A percentile compares a stretch with the other conserved stretches of the same genome.
Conservation (phyloP, 495 filamentous ascomycete species). For the Oidiodendron maius region DNA sequence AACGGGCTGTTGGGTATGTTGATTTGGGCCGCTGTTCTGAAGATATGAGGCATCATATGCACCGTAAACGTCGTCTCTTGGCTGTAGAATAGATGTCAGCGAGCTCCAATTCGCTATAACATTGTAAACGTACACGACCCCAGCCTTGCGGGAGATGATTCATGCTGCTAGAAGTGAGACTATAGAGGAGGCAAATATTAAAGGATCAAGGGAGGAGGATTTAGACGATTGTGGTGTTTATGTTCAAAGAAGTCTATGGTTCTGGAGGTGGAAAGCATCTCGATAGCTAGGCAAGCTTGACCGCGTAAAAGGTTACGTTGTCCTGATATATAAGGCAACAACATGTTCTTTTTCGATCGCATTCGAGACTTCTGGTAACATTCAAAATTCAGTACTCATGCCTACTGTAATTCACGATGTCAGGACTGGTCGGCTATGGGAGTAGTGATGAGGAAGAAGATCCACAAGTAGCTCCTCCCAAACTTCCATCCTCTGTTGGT, state of each 20-base stretch:
- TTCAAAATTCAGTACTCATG: not conserved
- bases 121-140: slow-evolving; percentile 67
- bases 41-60: slow-evolving; percentile 84
- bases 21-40: slow-evolving; percentile 53
- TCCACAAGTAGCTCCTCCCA: not conserved
- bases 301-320: not conserved
- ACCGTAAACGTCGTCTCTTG: slow-evolving; percentile 72
- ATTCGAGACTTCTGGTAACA: not conserved
- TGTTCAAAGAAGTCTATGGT: too few species aligned
- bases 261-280: too few species aligned
- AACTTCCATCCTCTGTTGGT: not conserved
- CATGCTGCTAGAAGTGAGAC: slow-evolving; percentile 59
- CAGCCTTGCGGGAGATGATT: slow-evolving; percentile 94
- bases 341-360: too few species aligned
- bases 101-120: slow-evolving; percentile 23
- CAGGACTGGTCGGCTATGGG: slow-evolving; percentile 62
- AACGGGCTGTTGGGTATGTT: slow-evolving; percentile 83
- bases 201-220: not conserved
- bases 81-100: slow-evolving; percentile 21
- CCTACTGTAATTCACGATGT: slow-evolving; percentile 39
- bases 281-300: not conserved
- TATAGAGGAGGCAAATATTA: not conserved
- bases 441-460: slow-evolving; percentile 72
- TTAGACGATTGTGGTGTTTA: too few species aligned
- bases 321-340: not conserved